A percentile compares a stretch with the other conserved stretches of the same genome.
These are phyloP conservation scores for Pleurotus citrinopileatus DNA, from an alignment of 768 basidiomycete species.

Conservation along the genomic window DNA sequence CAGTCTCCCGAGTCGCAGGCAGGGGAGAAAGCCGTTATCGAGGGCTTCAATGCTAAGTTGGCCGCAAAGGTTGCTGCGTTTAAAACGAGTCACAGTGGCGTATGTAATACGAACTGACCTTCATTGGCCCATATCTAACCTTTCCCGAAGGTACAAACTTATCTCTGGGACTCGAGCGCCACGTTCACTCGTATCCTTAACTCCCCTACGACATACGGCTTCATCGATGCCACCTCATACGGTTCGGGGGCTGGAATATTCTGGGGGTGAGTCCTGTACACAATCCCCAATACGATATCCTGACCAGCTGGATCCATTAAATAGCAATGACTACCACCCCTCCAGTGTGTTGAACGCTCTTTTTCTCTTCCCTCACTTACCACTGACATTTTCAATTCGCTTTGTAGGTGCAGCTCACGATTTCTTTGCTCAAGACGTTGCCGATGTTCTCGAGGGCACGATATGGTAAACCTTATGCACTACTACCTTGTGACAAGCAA, in stretches of 20 bases:
- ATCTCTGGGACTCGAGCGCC: constrained; percentile 48
- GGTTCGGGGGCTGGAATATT: constrained; percentile 42
- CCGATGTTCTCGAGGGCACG: constrained; percentile 21
- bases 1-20: constrained; percentile 36
- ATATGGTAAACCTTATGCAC: constrained; percentile 19
- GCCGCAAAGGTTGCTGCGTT: constrained; percentile 37
- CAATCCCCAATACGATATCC: too few relatives aligned
- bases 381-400: constrained; percentile 7
- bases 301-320: too few relatives aligned
- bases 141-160: constrained; percentile 38
- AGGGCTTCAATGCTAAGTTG: constrained; percentile 50
- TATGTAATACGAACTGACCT: constrained; percentile 24
- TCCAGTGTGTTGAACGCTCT: constrained; percentile 37
- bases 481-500: too few relatives aligned
- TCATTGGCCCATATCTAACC: not conserved
- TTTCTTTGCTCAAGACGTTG: constrained; percentile 30
- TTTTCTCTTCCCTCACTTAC: not conserved
- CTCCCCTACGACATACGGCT: constrained; percentile 48
- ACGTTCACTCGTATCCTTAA: constrained; percentile 49
- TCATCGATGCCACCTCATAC: constrained; percentile 48
- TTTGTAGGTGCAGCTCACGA: constrained; percentile 37
- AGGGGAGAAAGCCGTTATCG: constrained; percentile 43
- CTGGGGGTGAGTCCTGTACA: constrained; percentile 44
- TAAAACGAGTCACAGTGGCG: constrained; percentile 41
- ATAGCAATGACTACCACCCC: constrained; percentile 54